Evolutionary conservation across 140 eudicot genomes (phyloP), one percentile per base, ranked within the genome.

Genomic region (Anethum foeniculum): DNA sequence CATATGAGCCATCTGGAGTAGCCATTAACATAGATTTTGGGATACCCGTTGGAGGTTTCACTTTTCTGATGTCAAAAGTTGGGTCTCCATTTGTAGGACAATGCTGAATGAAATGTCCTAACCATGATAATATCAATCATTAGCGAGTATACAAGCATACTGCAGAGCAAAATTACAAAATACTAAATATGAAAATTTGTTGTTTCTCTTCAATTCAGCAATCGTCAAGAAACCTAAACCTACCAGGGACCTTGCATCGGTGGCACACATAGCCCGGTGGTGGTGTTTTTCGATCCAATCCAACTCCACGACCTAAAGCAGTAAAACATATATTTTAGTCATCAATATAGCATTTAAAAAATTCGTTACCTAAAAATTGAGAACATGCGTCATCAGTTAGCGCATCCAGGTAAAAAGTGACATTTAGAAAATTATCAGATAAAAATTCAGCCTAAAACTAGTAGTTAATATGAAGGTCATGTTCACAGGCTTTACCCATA

Each of bases 11-110:
- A 85, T 95, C 99, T 25, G 97, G 93, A 36, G 94, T 93, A 27
- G 96, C 89, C 93, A 95, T 89, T 84, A 95, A 85, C 98, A 92
- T 95, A 41, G 99, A 95, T 82, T 90, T 95, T 23, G 99, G 99
- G 60, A 95, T 91, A 58, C 99, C 99, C 77, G 99, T 95, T 19
- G 99, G 97, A 73, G 98, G 99, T 77, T 89, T 95, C 79, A 91
- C 97, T 87, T 88, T 95, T 82, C 81, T 93, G 69, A 95, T 82
- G 81, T 95, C 99, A 84, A 71, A 95, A 84, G 84, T 87, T 7
- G 96, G 98, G 82, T 95, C 99, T 46, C 99, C 99, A 86, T 95
- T 95, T 23, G 99, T 95, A n/a, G 98, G 99, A 67, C 99, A 95
- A 81, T 95, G 97, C 88, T 95, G 97, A 86, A 95, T 95, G 67